Percentiles rank a stretch among this genome's conserved stretches.
phyloP scores from a whole-genome alignment of 1,139 yeast genomes.

The Geotrichum fermentans region DNA sequence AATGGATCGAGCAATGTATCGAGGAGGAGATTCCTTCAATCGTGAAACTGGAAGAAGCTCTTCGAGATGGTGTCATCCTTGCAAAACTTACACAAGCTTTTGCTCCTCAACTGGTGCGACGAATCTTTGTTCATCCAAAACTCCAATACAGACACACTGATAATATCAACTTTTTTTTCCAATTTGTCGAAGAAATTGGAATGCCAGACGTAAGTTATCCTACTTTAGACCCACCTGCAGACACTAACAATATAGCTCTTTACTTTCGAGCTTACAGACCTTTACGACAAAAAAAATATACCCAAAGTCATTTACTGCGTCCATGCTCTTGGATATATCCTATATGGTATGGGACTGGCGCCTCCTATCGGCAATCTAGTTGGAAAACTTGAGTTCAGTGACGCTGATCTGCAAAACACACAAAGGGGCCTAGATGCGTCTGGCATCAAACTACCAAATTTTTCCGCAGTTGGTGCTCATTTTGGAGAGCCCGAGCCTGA shows the following conservation, averaged over 20 bases:
- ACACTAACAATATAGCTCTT: conserved; percentile 43
- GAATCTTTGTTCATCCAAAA: conserved; percentile 54
- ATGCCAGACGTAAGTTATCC: conserved; percentile 54
- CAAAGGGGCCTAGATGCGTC: conserved; percentile 57
- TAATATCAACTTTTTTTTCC: conserved; percentile 80
- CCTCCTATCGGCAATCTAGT: conserved; percentile 63
- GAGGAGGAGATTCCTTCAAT: conserved; percentile 49
- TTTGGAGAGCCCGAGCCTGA: conserved; percentile 29
- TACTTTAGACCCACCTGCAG: neutral
- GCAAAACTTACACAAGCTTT: conserved; percentile 75
- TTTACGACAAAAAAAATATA: conserved; percentile 85
- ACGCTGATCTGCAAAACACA: conserved; percentile 63
- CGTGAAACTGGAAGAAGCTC: conserved; percentile 54
- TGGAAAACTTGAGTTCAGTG: conserved; percentile 57
- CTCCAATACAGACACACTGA: conserved; percentile 89
- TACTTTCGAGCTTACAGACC: conserved; percentile 84
- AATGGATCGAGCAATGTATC: conserved; percentile 63
- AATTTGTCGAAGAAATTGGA: conserved; percentile 61
- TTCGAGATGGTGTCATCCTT: conserved; percentile 78
- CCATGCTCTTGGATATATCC: conserved; percentile 78
- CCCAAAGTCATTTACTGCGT: conserved; percentile 93
- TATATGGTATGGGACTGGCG: conserved; percentile 50
- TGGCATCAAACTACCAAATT: conserved; percentile 42
- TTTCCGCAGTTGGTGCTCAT: conserved; percentile 40
- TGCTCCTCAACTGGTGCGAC: conserved; percentile 58